Evolutionary conservation across 2,329 filamentous ascomycete genomes (phyloP), one percentile per base, ranked within the genome.

Genomic region (Camptophora hylomeconis): DNA sequence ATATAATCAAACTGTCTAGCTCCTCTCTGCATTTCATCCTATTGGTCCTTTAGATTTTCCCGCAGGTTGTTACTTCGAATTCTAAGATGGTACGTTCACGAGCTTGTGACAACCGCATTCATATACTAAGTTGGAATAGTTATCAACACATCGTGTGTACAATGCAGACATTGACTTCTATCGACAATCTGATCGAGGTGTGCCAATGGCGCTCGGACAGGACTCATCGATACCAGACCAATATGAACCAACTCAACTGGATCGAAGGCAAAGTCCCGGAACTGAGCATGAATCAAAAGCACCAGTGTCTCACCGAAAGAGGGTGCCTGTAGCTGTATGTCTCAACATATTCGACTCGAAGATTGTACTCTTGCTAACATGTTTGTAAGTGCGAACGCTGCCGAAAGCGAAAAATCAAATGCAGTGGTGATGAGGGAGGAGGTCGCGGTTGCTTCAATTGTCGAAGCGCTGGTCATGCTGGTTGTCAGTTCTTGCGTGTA

Each of bases 321-420:
- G 49, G 20, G 49, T 50, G 19, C 44, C 46, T 14, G 44, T 52
- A 30, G 49, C 49, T 10, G 49, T 52, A 38, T 32, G 44, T 42
- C 24, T 17, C 12, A 17, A 26, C 16, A 16, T 12, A 5, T n/a
- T n/a, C n/a, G n/a, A n/a, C n/a, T n/a, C n/a, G n/a, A n/a, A n/a
- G n/a, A n/a, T n/a, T n/a, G n/a, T n/a, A n/a, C n/a, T n/a, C 9
- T 15, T 16, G 18, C 20, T 14, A 31, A 36, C 22, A 36, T 23
- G 9, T 6, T 7, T 4, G 18, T 18, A 40, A 94, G 87, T 95
- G 87, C 53, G 72, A 74, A 19, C 74, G 87, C 42, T 95, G 87
- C 56, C 74, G 87, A 36, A 86, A 87, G 58, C 72, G 87, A 35
- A 95, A 95, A 63, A 95, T 95, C 45, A 78, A 82, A 44, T 95